Conservation (phyloP, 192 early-diverging fungal genomes). For the Martensiomyces pterosporus region DNA sequence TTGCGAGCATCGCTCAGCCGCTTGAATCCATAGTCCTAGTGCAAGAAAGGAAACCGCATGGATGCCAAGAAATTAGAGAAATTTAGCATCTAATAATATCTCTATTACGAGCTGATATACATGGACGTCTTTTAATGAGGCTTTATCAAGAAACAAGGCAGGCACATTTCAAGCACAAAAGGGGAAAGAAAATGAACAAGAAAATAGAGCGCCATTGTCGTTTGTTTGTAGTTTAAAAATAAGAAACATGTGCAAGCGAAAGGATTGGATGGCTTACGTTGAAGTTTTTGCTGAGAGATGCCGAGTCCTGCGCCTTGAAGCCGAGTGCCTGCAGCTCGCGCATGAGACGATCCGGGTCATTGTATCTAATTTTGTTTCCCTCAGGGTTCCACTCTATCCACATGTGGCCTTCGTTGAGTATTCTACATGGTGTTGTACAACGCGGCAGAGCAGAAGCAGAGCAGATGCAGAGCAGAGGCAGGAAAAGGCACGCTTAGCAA, state of each 20-base stretch:
- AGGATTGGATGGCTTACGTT: slow-evolving; percentile 13
- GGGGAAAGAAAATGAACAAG: too few species aligned
- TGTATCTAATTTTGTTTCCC: slow-evolving; percentile 41
- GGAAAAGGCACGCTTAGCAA: not conserved
- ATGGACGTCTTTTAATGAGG: too few species aligned
- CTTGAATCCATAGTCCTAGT: slow-evolving; percentile 35
- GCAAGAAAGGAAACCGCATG: not conserved
- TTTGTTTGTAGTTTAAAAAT: too few species aligned
- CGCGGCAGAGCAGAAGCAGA: too few species aligned
- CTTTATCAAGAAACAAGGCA: too few species aligned
- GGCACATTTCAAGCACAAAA: too few species aligned
- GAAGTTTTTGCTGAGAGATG: slow-evolving; percentile 49
- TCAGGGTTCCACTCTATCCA: slow-evolving; percentile 50
- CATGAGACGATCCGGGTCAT: slow-evolving; percentile 44
- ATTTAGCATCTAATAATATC: too few species aligned
- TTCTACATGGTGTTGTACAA: too few species aligned
- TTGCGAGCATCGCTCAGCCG: slow-evolving; percentile 48
- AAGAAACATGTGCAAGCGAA: too few species aligned
- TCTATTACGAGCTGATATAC: too few species aligned
- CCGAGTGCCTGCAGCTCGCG: slow-evolving; percentile 46
- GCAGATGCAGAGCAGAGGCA: not conserved
- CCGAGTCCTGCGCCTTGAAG: slow-evolving; percentile 48
- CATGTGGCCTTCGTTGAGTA: slow-evolving; percentile 30
- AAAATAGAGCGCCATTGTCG: too few species aligned
- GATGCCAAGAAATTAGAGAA: too few species aligned